Evolutionary conservation across 1,139 yeast genomes (phyloP).

Genomic region (Saccharomycopsis crataegensis): DNA sequence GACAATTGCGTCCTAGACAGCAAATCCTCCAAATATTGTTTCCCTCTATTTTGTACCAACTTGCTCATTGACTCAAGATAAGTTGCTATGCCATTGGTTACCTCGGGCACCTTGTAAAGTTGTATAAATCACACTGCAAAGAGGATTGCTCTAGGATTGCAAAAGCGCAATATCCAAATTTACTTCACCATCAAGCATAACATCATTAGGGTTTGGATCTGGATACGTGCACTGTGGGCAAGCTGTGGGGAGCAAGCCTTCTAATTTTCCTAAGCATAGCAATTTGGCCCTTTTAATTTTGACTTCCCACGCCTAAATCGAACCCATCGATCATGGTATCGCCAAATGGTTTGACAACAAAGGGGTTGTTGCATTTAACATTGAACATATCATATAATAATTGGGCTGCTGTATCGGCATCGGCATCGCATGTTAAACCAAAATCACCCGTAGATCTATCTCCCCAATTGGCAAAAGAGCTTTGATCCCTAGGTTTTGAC

Average conservation of each 20-base stretch:
- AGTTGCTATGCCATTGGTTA: slow-evolving; percentile 11
- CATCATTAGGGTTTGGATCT: slow-evolving; percentile 71
- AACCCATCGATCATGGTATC: slow-evolving; percentile 24
- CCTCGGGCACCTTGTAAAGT: slow-evolving; percentile 7
- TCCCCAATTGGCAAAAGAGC: slow-evolving; percentile 71
- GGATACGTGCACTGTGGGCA: slow-evolving; percentile 97
- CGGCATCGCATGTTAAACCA: slow-evolving; percentile 38
- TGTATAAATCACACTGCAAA: slow-evolving; percentile 4
- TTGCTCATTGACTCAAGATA: background rate
- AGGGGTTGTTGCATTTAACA: slow-evolving; percentile 29
- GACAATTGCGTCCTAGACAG: slow-evolving; percentile 16
- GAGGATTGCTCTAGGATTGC: slow-evolving; percentile 16
- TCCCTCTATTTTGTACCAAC: slow-evolving; percentile 3
- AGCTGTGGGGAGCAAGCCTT: slow-evolving; percentile 70
- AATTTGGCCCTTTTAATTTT: slow-evolving; percentile 46
- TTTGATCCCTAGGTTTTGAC: slow-evolving; percentile 59
- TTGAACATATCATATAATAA: slow-evolving; percentile 43
- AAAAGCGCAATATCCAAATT: slow-evolving; percentile 12
- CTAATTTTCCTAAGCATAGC: slow-evolving; percentile 59
- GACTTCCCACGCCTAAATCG: slow-evolving; percentile 16
- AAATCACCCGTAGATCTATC: slow-evolving; percentile 59
- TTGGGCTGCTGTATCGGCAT: slow-evolving; percentile 41
- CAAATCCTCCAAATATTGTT: slow-evolving; percentile 11
- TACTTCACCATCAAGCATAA: slow-evolving; percentile 38
- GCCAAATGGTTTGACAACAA: slow-evolving; percentile 40